phyloP scores from a whole-genome alignment of 768 basidiomycete species.

The Tricholoma bakamatsutake region DNA sequence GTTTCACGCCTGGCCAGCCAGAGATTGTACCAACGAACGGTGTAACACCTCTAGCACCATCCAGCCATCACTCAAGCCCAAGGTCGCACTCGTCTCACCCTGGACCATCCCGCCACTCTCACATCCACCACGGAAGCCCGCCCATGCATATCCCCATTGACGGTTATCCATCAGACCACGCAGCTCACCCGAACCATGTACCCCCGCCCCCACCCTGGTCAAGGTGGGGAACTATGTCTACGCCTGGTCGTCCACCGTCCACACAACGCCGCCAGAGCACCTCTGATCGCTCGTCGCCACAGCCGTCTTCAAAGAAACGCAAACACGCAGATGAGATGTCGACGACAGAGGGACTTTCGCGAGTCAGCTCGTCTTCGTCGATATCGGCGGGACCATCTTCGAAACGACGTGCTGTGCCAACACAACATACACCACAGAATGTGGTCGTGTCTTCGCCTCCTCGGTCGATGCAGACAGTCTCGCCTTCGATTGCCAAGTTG shows the following conservation, averaged over 20 bases:
- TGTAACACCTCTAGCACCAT: constrained; percentile 16
- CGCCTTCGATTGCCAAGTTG: constrained; percentile 60
- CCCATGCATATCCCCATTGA: constrained; percentile 11
- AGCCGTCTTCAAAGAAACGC: constrained; percentile 39
- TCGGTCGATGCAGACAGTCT: constrained; percentile 42
- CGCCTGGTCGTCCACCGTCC: constrained; percentile 39
- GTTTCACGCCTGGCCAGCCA: constrained; percentile 50
- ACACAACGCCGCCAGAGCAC: constrained; percentile 34
- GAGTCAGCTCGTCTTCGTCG: constrained; percentile 19
- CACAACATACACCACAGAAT: constrained; percentile 20
- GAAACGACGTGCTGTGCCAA: constrained; percentile 34
- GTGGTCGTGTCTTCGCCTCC: constrained; percentile 16
- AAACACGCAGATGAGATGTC: constrained; percentile 36
- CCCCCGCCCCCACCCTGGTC: constrained; percentile 41
- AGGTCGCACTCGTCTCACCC: constrained; percentile 10
- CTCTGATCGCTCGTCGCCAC: constrained; percentile 27
- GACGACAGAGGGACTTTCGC: constrained; percentile 18
- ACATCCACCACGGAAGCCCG: constrained; percentile 11
- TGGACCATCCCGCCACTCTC: constrained; percentile 10
- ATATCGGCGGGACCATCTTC: constrained; percentile 23
- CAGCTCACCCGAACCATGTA: constrained; percentile 13
- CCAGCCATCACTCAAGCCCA: constrained; percentile 16
- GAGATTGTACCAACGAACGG: constrained; percentile 27
- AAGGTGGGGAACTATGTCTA: constrained; percentile 41
- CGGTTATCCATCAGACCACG: constrained; percentile 3